Base-by-base conservation (phyloP, 768 basidiomycete genomes). In the Boletus speciosus region DNA sequence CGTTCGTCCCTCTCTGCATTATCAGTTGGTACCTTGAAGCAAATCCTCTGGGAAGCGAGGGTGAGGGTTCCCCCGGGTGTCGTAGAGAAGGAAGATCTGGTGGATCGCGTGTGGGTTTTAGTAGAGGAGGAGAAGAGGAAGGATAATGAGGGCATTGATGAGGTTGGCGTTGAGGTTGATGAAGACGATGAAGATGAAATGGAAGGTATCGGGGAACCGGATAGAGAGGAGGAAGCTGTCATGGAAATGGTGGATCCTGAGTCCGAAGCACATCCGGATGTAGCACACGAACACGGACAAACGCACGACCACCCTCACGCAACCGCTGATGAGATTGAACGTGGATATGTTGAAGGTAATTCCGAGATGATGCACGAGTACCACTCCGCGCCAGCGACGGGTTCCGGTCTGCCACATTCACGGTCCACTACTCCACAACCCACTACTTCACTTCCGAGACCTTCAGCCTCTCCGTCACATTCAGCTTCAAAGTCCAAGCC, bases 1-100 rank as follows among this genome's bases (percentile, higher is more conserved):
- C 65, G 76, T 1, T 80, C 79, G 7, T 75, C 77, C 14, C 70
- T 95, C n/a, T 67, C 76, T 2, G 69, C 76, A 4, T 75, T 96
- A 14, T 82, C 86, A 7, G 82, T 95, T 50, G 74, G 82, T 23
- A 72, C 78, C n/a, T 75, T 97, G 44, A 97, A 97, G 67, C 76
- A 78, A 2, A 79, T 96, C 19, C 70, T 97, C 21, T 91, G 84
- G 64, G 83, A 83, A 50, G 91, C 94, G 59, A 92, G 88, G 52
- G 89, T 90, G 29, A 76, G 85, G 63, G 66, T 79, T 50, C 70
- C 68, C 19, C 61, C 61, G 1, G 61, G 61, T 37, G 73, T 94
- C 2, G 73, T 96, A n/a, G 94, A 97, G 74, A 97, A 97, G 74
- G 73, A 77, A 23, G 91, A 93, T 47, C 69, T 93, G n/a, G 89